Percentiles rank a stretch among this genome's conserved stretches.
Conservation (phyloP, 2,329 filamentous ascomycete species). For the Myriosclerotinia scirpicola region DNA sequence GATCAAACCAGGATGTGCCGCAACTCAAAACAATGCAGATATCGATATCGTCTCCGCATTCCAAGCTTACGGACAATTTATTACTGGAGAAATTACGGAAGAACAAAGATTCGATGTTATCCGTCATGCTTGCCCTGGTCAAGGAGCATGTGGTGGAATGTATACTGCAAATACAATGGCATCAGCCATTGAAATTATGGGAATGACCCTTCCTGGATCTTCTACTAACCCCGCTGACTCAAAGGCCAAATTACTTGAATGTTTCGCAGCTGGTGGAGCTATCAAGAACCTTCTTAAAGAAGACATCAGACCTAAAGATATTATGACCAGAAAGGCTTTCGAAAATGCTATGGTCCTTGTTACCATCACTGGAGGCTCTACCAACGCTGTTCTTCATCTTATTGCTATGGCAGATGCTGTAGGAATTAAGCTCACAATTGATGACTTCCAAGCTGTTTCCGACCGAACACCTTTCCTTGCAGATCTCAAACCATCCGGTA, state of each 20-base stretch:
- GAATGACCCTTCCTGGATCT: constrained; percentile 79
- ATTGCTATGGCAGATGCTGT: constrained; percentile 82
- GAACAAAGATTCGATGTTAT: constrained; percentile 93
- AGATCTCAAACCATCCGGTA: constrained; percentile 76
- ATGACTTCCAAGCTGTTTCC: constrained; percentile 82
- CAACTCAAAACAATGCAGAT: constrained; percentile 66
- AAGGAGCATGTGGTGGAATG: constrained; percentile 85
- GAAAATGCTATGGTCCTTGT: constrained; percentile 84
- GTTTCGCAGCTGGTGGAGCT: constrained; percentile 67
- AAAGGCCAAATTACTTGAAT: constrained; percentile 69
- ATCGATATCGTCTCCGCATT: constrained; percentile 98
- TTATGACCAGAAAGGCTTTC: constrained; percentile 77
- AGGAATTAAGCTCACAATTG: constrained; percentile 77
- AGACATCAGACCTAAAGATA: constrained; percentile 75
- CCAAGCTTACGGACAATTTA: constrained; percentile 95
- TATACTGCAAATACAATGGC: constrained; percentile 78
- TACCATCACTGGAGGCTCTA: constrained; percentile 80
- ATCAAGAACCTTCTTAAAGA: constrained; percentile 74
- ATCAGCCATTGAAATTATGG: constrained; percentile 70
- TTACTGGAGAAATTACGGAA: constrained; percentile 87
- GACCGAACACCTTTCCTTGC: constrained; percentile 78
- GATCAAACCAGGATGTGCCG: constrained; percentile 86
- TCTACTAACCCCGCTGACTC: constrained; percentile 78
- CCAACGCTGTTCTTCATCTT: constrained; percentile 81
- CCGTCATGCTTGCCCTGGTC: constrained; percentile 81